Percentiles rank a stretch among this genome's conserved stretches.
These are phyloP conservation scores for Nothopassalora personata DNA, from an alignment of 2,329 filamentous ascomycete genomes.

Conservation along the genomic window DNA sequence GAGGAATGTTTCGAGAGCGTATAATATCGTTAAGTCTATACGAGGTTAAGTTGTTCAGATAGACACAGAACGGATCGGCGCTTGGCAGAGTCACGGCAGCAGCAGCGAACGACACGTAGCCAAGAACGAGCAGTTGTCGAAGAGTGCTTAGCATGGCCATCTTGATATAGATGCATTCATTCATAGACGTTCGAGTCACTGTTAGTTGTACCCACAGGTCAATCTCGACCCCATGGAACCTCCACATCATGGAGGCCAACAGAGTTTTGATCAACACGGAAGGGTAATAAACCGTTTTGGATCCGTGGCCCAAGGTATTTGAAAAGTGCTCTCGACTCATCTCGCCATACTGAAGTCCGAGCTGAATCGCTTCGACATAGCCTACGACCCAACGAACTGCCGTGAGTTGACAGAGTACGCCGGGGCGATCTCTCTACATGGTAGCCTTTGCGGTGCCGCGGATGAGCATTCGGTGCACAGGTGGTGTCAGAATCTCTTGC, in stretches of 20 bases:
- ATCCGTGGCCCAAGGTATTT: too few relatives aligned
- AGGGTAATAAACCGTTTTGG: too few relatives aligned
- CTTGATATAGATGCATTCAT: background rate
- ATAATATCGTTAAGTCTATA: slow-evolving; percentile 1
- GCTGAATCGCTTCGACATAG: too few relatives aligned
- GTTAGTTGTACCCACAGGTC: background rate
- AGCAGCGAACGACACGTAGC: background rate
- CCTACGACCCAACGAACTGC: too few relatives aligned
- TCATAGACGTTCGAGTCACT: background rate
- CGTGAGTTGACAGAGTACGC: too few relatives aligned
- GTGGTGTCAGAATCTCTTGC: background rate
- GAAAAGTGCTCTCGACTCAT: too few relatives aligned
- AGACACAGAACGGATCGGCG: slow-evolving; percentile 7
- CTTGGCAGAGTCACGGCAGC: background rate
- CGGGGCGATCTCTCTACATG: too few relatives aligned
- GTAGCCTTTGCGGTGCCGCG: background rate
- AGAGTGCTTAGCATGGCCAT: background rate
- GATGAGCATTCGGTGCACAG: background rate
- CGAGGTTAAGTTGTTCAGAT: background rate
- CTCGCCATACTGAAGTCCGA: too few relatives aligned
- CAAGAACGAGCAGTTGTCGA: background rate
- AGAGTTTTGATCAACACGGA: too few relatives aligned
- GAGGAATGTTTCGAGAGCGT: background rate
- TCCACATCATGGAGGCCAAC: too few relatives aligned
- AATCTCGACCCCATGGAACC: background rate